phyloP scores from a whole-genome alignment of 495 filamentous ascomycete species.

The Massariosphaeria phaeospora region DNA sequence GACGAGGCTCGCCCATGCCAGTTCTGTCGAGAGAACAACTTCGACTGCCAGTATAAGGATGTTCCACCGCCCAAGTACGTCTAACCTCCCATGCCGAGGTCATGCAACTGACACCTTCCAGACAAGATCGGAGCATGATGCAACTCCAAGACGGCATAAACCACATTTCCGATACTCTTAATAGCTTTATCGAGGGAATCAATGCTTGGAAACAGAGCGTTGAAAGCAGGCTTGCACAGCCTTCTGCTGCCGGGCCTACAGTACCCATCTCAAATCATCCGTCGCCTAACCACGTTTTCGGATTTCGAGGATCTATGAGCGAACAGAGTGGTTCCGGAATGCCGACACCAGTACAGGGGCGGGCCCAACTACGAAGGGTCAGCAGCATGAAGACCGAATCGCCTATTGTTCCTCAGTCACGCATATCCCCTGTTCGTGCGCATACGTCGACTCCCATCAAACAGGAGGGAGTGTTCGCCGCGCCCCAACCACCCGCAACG shows the following conservation, averaged over 20 bases:
- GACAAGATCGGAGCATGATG: slow-evolving; percentile 44
- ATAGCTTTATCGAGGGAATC: slow-evolving; percentile 11
- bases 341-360: slow-evolving; percentile 21
- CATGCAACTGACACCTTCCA: slow-evolving; percentile 9
- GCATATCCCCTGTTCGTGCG: slow-evolving; percentile 9
- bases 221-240: slow-evolving; percentile 9
- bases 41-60: slow-evolving; percentile 61
- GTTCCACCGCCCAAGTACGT: slow-evolving; percentile 63
- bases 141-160: slow-evolving; percentile 33
- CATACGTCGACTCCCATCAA: slow-evolving; percentile 18
- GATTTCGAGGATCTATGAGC: slow-evolving; percentile 9
- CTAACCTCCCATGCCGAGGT: not conserved
- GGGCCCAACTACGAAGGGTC: slow-evolving; percentile 5
- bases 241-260: not conserved
- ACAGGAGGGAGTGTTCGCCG: slow-evolving; percentile 2
- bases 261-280: slow-evolving; percentile 1
- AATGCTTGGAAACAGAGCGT: slow-evolving; percentile 16
- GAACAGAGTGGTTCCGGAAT: slow-evolving; percentile 15
- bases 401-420: slow-evolving; percentile 3
- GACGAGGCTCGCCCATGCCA: slow-evolving; percentile 51
- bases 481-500: slow-evolving; percentile 13
- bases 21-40: slow-evolving; percentile 50
- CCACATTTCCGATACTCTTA: slow-evolving; percentile 13
- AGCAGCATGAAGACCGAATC: slow-evolving; percentile 26
- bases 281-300: slow-evolving; percentile 13